phyloP scores from a whole-genome alignment of 2,329 filamentous ascomycete genomes.

The Trichoderma afroharzianum region DNA sequence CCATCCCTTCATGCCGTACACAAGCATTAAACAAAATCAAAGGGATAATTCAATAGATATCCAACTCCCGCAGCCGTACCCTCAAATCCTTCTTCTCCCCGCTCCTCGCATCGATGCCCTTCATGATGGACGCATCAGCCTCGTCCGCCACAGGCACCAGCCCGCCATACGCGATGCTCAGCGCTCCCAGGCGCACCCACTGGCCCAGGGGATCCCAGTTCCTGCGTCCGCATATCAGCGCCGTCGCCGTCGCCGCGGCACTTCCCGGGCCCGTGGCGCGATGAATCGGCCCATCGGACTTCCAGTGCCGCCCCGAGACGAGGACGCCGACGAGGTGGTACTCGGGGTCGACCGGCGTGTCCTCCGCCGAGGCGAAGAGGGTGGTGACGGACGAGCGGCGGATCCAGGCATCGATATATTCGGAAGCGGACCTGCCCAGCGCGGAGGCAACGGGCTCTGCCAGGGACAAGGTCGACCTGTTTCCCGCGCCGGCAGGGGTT shows the following conservation, averaged over 20 bases:
- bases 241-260: conserved; percentile 25
- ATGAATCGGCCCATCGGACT: not conserved
- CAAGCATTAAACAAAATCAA: not conserved
- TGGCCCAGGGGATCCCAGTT: conserved; percentile 28
- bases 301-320: conserved; percentile 32
- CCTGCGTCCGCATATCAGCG: conserved; percentile 29
- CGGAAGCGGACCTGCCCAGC: conserved; percentile 24
- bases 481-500: conserved; percentile 10
- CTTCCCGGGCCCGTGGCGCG: not conserved
- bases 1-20: not conserved
- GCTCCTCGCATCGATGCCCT: conserved; percentile 27
- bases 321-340: conserved; percentile 28
- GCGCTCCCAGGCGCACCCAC: conserved; percentile 31
- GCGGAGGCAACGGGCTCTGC: conserved; percentile 17
- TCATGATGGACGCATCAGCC: conserved; percentile 27
- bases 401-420: conserved; percentile 21
- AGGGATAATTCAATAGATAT: conserved; percentile 29
- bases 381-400: conserved; percentile 24
- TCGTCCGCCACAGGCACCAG: conserved; percentile 24
- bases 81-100: conserved; percentile 25
- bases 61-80: conserved; percentile 32
- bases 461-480: not conserved
- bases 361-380: conserved; percentile 14
- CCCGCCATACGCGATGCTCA: conserved; percentile 27
- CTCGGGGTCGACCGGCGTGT: conserved; percentile 12